Evolutionary conservation across 345 rosid species (phyloP).

Genomic region (Cardamine chenopodiifolia): DNA sequence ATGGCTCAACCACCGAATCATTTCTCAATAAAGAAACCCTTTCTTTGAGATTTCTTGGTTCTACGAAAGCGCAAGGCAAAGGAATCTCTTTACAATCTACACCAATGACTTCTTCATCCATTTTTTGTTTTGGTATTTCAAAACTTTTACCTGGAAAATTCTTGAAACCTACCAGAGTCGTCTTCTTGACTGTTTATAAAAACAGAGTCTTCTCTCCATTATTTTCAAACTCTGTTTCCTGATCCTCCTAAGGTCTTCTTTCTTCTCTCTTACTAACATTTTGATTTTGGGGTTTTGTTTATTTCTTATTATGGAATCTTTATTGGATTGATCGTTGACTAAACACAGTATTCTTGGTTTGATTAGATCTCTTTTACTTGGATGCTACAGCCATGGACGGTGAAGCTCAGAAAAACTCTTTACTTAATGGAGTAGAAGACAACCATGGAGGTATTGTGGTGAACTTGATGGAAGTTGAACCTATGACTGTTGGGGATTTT

Average conservation of each 20-base stretch:
- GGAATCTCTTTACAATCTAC: background rate
- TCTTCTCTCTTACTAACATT: background rate
- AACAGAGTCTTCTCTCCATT: background rate
- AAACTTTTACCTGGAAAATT: background rate
- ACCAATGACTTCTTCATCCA: background rate
- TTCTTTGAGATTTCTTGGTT: background rate
- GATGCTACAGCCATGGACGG: background rate
- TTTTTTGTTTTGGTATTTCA: background rate
- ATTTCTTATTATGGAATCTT: background rate
- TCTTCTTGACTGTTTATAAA: background rate
- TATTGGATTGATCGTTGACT: background rate
- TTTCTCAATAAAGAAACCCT: background rate
- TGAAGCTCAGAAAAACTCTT: slow-evolving; percentile 24
- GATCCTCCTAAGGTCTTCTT: background rate
- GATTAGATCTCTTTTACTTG: background rate
- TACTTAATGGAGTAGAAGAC: slow-evolving; percentile 45
- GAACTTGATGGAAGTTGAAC: slow-evolving; percentile 19
- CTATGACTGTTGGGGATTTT: slow-evolving; percentile 49
- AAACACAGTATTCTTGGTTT: slow-evolving; percentile 4
- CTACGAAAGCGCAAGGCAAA: background rate
- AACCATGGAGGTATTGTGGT: slow-evolving; percentile 31
- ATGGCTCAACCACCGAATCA: background rate
- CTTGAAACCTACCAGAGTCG: background rate
- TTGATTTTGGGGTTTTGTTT: background rate
- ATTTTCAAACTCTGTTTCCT: background rate